phyloP scores from a whole-genome alignment of 495 filamentous ascomycete species.

The Antarctomyces pellizariae region DNA sequence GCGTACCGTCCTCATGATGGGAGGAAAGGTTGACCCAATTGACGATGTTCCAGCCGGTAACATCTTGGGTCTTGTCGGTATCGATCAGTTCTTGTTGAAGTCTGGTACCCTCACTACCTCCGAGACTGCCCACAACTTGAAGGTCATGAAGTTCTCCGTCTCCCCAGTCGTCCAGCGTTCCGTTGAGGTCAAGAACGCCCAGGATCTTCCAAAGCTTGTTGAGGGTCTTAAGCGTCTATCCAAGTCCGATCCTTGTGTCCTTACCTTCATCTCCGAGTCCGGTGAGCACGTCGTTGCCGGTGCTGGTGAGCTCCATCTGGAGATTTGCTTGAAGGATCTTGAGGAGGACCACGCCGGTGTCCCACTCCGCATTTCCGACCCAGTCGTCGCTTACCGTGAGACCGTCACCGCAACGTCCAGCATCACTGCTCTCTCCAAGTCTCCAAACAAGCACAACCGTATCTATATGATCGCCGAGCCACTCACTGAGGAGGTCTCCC shows the following conservation, averaged over 20 bases:
- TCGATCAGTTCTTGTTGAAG: constrained; percentile 99
- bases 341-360: constrained; percentile 99
- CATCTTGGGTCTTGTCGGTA: constrained; percentile 96
- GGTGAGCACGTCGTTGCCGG: constrained; percentile 98
- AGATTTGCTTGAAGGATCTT: constrained; percentile 99
- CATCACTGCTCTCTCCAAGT: constrained; percentile 97
- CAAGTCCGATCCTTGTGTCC: constrained; percentile 97
- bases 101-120: constrained; percentile 95
- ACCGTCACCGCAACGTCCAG: constrained; percentile 59
- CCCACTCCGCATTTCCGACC: constrained; percentile 86
- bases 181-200: constrained; percentile 99
- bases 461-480: constrained; percentile 84
- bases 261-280: constrained; percentile 67
- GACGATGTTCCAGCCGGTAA: constrained; percentile 98
- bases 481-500: constrained; percentile 70
- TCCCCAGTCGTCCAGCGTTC: constrained; percentile 96
- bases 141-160: constrained; percentile 99
- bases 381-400: constrained; percentile 95
- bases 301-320: constrained; percentile 96
- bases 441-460: constrained; percentile 99
- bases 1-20: constrained; percentile 99
- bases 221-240: constrained; percentile 99
- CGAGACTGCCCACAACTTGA: constrained; percentile 97
- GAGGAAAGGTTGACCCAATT: constrained; percentile 95
- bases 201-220: constrained; percentile 97